Evolutionary conservation across 805 yeast genomes (phyloP), one percentile per base, ranked within the genome.

Genomic region (Zygoascus bituminiphila): DNA sequence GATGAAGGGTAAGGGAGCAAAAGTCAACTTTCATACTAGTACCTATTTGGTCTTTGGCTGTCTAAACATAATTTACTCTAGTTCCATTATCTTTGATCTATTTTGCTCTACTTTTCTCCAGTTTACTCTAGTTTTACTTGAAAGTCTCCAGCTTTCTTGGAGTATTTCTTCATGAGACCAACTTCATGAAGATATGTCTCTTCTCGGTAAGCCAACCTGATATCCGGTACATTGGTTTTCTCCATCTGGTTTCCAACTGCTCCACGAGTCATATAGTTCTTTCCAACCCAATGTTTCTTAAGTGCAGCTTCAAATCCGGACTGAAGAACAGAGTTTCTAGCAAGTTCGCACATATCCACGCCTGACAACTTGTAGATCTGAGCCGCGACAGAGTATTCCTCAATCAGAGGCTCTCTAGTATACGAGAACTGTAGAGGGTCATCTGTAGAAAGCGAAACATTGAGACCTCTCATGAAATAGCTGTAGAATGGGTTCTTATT

Each of bases 361-460:
- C 88, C 81, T 0, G 95, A 87, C 38, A 93, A 74, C 63, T 93
- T 88, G 73, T 89, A 93, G 57, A 93, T 93, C 67, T 93, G 98
- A 0, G 97, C 98, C 5, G 98, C 98, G 25, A 93, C 98, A 1
- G 96, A 87, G 64, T 89, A 93, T 66, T 93, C 98, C 66, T 93
- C 98, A 57, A 93, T 93, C 60, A 93, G 74, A 14, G 99, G 98
- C 62, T 93, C 99, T 61, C 94, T 81, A 26, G 99, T 93, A 69
- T 88, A 93, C 0, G 97, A 85, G 63, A 93, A 93, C 68, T 94
- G 99, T 45, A 93, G 73, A 5, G 99, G 99, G 70, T 93, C 99
- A 67, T 93, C 99, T 0, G 98, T 88, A 0, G 97, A 89, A 48
- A 93, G 71, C 0, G 97, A 88, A 36, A 93, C 96, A 60, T 91